These are phyloP conservation scores for Pseudoneurospora amorphoporcata DNA, from an alignment of 495 filamentous ascomycete species.

Conservation along the genomic window DNA sequence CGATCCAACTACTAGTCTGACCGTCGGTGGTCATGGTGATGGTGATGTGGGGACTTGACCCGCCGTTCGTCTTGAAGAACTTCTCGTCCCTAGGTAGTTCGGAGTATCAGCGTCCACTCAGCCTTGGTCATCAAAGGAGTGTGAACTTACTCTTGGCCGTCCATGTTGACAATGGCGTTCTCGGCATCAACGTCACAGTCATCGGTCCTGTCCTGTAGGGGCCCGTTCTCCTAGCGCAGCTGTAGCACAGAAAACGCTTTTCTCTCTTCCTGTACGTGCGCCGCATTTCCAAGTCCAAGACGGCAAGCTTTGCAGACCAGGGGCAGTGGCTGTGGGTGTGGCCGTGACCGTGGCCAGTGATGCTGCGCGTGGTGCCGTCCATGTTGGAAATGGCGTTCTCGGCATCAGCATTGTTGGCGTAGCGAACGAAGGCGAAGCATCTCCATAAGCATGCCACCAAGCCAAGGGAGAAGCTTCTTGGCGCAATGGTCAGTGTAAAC, in stretches of 20 bases:
- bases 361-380: background rate
- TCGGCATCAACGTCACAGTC: conserved; percentile 42
- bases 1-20: conserved; percentile 41
- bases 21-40: conserved; percentile 80
- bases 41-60: conserved; percentile 56
- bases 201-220: conserved; percentile 25
- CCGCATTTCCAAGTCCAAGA: conserved; percentile 24
- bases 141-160: background rate
- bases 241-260: conserved; percentile 50
- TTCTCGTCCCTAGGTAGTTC: conserved; percentile 59
- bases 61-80: conserved; percentile 78
- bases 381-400: background rate
- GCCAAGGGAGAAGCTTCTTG: conserved; percentile 78
- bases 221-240: conserved; percentile 19
- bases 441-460: conserved; percentile 66
- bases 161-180: background rate
- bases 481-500: conserved; percentile 57
- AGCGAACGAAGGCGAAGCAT: background rate
- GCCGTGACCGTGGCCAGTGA: background rate
- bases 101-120: background rate
- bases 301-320: conserved; percentile 56
- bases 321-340: background rate
- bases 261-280: conserved; percentile 25
- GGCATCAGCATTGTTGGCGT: background rate
- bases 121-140: background rate